Evolutionary conservation across 2,329 filamentous ascomycete genomes (phyloP), one percentile per base, ranked within the genome.

Genomic region (Fusarium cicatricum): DNA sequence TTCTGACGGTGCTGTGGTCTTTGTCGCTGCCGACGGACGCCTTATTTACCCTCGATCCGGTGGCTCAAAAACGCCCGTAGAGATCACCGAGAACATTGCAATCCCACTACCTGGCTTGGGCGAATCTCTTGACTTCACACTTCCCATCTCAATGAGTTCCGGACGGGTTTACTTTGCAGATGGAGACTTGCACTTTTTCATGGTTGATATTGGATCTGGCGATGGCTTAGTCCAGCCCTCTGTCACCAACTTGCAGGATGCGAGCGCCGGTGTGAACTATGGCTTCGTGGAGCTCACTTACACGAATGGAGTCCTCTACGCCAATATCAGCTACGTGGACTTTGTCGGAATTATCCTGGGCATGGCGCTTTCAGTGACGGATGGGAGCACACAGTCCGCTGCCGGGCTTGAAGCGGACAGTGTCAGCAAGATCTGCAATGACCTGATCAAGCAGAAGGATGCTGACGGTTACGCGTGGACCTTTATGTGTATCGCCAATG

Each of bases 301-400:
- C 62, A 78, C 71, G 0, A 62, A 72, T 2, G 73, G 73, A 0
- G 66, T 71, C 7, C 64, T 82, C 21, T 82, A 71, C 36, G 78
- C 79, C 57, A 82, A 83, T 65, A 75, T 83, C 48, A 80, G 75
- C 41, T 82, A 79, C 51, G 81, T 83, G 28, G 81, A 83, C 64
- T 82, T 81, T 56, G 76, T 82, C 15, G 74, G 81, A 5, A 72
- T 85, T 14, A 72, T 79, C 1, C 76, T 85, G n/a, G 79, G 81
- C 34, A 80, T 85, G 77, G 64, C 64, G 0, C 70, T 84, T 12
- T 73, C 71, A 0, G 70, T 75, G 11, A 72, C 61, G 11, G 71
- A 70, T 28, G 76, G 76, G 29, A 64, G 55, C 37, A 53, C 60
- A 0, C 79, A 81, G 31, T 69, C 71, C 2, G 76, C 79, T 12